Conservation (phyloP, 257 asterid species). For the Scutellaria barbata region DNA sequence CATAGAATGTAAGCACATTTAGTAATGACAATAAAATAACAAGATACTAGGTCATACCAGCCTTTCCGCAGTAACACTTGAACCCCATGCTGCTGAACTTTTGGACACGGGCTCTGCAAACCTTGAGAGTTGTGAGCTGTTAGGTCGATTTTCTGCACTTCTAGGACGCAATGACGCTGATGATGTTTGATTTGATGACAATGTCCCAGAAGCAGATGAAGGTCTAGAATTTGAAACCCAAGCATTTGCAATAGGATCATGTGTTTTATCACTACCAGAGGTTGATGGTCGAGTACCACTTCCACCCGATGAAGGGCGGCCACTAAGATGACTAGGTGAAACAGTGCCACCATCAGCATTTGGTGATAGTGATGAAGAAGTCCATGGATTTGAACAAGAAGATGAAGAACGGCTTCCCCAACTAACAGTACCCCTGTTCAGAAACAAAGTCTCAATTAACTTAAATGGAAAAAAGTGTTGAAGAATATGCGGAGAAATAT, state of each 20-base stretch:
- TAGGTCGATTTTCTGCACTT: conserved; percentile 96
- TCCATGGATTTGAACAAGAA: conserved; percentile 84
- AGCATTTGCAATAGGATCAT: conserved; percentile 63
- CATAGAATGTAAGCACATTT: background rate
- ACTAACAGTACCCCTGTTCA: conserved; percentile 78
- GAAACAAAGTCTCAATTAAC: conserved; percentile 37
- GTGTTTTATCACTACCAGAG: conserved; percentile 82
- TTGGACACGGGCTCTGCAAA: conserved; percentile 82
- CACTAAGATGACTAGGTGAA: conserved; percentile 75
- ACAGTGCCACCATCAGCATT: conserved; percentile 75
- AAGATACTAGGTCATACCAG: conserved; percentile 57
- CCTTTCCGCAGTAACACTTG: conserved; percentile 64
- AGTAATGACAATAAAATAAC: conserved; percentile 20
- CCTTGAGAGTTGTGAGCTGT: conserved; percentile 87
- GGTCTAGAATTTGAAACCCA: conserved; percentile 95
- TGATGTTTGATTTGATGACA: conserved; percentile 76
- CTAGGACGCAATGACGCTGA: conserved; percentile 73
- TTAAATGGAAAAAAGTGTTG: conserved; percentile 27
- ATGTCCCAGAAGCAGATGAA: conserved; percentile 87
- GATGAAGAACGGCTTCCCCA: conserved; percentile 94
- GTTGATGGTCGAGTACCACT: conserved; percentile 94
- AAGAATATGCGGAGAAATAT: conserved; percentile 24
- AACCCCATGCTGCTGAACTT: conserved; percentile 60
- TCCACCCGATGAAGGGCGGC: conserved; percentile 94
- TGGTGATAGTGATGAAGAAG: conserved; percentile 71